These are phyloP conservation scores for Cyclotella cryptica DNA, from an alignment of 108 stramenopile species.

Conservation along the genomic window DNA sequence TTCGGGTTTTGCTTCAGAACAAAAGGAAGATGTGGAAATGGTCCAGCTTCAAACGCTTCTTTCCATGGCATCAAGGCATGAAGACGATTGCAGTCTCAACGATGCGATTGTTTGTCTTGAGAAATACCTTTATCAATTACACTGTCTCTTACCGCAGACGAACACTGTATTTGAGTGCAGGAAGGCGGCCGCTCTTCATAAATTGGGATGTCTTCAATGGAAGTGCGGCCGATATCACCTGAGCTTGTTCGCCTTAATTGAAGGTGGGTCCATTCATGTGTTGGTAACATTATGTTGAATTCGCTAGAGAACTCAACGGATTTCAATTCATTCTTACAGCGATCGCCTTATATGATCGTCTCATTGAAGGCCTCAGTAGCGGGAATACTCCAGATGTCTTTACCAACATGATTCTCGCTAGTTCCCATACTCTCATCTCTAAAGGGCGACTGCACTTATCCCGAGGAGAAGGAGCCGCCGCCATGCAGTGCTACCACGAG, in stretches of 20 bases:
- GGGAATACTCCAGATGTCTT: neutral
- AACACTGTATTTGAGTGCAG: neutral
- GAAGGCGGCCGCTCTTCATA: constrained; percentile 18
- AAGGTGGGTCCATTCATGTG: neutral
- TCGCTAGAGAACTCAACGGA: too few species aligned
- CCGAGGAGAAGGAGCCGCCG: constrained; percentile 1
- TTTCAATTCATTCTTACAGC: too few species aligned
- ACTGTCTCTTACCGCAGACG: neutral
- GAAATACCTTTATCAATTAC: neutral
- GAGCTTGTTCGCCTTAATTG: neutral
- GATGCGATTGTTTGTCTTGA: constrained; percentile 12
- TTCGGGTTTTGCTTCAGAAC: too few species aligned
- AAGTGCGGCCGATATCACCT: constrained; percentile 14
- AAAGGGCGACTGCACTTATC: constrained; percentile 13
- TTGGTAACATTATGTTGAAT: neutral
- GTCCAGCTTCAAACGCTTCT: constrained; percentile 7
- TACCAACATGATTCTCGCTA: neutral
- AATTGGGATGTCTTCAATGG: constrained; percentile 25
- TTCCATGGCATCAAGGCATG: constrained; percentile 10
- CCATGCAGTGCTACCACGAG: constrained; percentile 22
- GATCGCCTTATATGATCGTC: neutral
- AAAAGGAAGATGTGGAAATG: neutral
- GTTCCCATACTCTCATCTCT: constrained; percentile 11
- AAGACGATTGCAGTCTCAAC: constrained; percentile 16
- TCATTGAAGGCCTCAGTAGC: neutral